A percentile compares a stretch with the other conserved stretches of the same genome.
Evolutionary conservation across 768 basidiomycete species (phyloP).

Genomic region (Lactarius evosmus): DNA sequence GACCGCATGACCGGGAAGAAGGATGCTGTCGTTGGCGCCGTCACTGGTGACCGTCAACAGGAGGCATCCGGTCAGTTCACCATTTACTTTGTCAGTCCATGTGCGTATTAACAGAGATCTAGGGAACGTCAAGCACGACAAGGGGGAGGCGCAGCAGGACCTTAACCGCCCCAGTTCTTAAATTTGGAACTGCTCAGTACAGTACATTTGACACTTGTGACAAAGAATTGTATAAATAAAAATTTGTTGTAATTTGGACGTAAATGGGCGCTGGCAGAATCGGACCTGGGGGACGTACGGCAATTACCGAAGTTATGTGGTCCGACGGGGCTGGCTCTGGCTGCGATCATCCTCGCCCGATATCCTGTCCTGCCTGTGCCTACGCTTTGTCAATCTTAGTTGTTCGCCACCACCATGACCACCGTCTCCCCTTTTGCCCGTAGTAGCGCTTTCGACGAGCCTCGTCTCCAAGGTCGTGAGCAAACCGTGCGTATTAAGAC

Average conservation of each 20-base stretch:
- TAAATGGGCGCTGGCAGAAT: background rate
- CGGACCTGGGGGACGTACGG: no score
- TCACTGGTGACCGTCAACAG: slow-evolving; percentile 55
- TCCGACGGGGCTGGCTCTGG: background rate
- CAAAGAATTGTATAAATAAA: background rate
- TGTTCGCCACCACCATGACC: slow-evolving; percentile 32
- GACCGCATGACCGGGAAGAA: slow-evolving; percentile 50
- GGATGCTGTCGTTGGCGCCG: slow-evolving; percentile 51
- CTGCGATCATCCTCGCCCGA: background rate
- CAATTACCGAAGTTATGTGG: background rate
- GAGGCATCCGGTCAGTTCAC: slow-evolving; percentile 43
- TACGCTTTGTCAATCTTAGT: no score
- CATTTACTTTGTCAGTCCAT: background rate
- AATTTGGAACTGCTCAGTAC: no score
- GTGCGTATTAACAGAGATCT: background rate
- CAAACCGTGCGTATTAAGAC: slow-evolving; percentile 37
- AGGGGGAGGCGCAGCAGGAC: slow-evolving; percentile 53
- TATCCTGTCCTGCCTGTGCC: background rate
- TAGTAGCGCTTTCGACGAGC: slow-evolving; percentile 40
- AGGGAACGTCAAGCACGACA: slow-evolving; percentile 55
- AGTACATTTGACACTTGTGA: background rate
- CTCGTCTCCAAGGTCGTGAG: slow-evolving; percentile 38
- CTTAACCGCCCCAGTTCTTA: slow-evolving; percentile 36
- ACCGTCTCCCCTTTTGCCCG: slow-evolving; percentile 45
- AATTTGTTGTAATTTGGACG: background rate